A percentile compares a stretch with the other conserved stretches of the same genome.
Evolutionary conservation across 2,329 filamentous ascomycete species (phyloP).

Genomic region (Hymenoscyphus repandus): DNA sequence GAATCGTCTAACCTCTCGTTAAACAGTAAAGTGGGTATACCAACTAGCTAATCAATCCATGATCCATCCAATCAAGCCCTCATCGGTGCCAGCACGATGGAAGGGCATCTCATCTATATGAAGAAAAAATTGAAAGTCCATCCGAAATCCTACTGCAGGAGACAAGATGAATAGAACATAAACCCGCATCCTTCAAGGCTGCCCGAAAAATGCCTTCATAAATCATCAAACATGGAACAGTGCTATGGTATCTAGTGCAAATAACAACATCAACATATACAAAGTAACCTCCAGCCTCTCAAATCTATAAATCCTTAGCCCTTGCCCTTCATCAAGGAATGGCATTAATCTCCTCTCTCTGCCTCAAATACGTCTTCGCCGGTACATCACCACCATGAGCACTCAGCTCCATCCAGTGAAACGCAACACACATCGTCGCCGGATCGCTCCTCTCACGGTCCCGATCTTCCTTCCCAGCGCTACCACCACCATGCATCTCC

Average conservation of each 20-base stretch:
- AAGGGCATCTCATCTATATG: neutral
- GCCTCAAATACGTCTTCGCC: slow-evolving; percentile 45
- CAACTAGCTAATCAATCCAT: neutral
- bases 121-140: neutral
- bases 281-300: neutral
- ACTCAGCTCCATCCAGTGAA: slow-evolving; percentile 95
- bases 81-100: neutral
- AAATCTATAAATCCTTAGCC: no score
- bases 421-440: slow-evolving; percentile 84
- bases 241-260: no score
- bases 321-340: slow-evolving; percentile 1
- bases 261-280: neutral
- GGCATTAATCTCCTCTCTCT: slow-evolving; percentile 12
- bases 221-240: no score
- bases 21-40: neutral
- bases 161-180: no score
- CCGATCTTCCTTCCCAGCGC: slow-evolving; percentile 39
- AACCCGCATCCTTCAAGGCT: no score
- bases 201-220: no score
- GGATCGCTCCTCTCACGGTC: slow-evolving; percentile 69
- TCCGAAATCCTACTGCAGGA: no score
- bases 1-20: no score
- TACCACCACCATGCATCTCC: slow-evolving; percentile 52
- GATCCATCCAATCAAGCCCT: neutral
- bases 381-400: slow-evolving; percentile 81